Evolutionary conservation across 2,329 filamentous ascomycete genomes (phyloP), one percentile per base, ranked within the genome.

Genomic region (Diaporthe sp.): DNA sequence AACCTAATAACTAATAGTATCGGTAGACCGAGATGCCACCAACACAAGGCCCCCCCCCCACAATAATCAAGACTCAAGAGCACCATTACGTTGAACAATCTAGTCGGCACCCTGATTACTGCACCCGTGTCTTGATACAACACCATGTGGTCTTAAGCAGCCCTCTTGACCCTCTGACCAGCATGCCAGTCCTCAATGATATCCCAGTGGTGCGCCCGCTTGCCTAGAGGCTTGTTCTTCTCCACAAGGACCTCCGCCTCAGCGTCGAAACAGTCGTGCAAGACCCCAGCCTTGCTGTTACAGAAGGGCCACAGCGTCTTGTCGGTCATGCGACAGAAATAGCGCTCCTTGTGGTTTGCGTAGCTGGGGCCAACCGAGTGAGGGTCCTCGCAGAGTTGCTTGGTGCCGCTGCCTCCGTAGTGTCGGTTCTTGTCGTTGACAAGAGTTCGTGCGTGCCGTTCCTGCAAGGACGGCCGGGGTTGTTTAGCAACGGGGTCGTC

Each of bases 271-370:
- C 71, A 72, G 5, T 51, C 25, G n/a, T 58, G 31, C 8, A 17
- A 25, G 9, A 72, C 15, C 20, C 25, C 57, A 3, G 31, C 49
- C 9, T 10, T 20, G 22, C 44, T 31, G 22, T 63, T 57, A n/a
- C 71, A 72, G 6, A 61, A 63, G 37, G 71, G 71, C 71, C 71
- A 72, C 20, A 72, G 34, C 25, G 71, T 63, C 22, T 63, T 72
- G 31, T 72, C 55, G 9, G 71, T 63, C 55, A 72, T 72, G 25
- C 71, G 71, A 20, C 71, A 72, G 31, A 61, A 63, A 6, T 10
- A 17, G 25, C 71, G 71, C 55, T 72, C 71, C 10, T 34, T 28
- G 44, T 37, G 71, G 28, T 49, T 72, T 8, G 55, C 55, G 28
- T 72, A 72, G 53, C 71, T 61, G 15, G 71, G 71, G 3, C 71